phyloP scores from a whole-genome alignment of 768 basidiomycete genomes.

The Termitomyces sp. region DNA sequence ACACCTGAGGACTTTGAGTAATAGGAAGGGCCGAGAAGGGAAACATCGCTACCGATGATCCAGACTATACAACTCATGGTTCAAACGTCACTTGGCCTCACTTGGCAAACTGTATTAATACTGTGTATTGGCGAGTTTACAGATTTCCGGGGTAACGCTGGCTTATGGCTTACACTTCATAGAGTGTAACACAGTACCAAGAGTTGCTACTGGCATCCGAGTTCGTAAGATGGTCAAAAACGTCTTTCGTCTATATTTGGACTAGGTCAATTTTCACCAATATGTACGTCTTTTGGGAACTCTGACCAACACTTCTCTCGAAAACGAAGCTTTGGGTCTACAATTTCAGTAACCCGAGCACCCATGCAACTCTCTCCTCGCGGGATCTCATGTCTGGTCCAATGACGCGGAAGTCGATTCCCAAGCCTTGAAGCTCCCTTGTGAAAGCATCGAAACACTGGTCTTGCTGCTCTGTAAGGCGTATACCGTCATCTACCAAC shows the following conservation, averaged over 20 bases:
- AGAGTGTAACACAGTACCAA: not conserved
- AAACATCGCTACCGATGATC: no score
- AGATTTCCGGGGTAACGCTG: not conserved
- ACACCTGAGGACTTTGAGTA: not conserved
- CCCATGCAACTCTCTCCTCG: slow-evolving; percentile 27
- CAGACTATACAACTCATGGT: no score
- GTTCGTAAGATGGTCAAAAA: not conserved
- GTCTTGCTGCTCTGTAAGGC: slow-evolving; percentile 45
- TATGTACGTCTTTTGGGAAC: not conserved
- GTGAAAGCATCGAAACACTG: slow-evolving; percentile 34
- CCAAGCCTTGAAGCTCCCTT: slow-evolving; percentile 33
- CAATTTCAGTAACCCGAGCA: slow-evolving; percentile 13
- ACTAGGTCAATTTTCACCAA: not conserved
- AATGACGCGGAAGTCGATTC: slow-evolving; percentile 40
- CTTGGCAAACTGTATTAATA: not conserved
- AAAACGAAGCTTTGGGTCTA: not conserved
- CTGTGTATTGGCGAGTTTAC: not conserved
- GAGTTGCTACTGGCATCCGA: not conserved
- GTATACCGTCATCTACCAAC: slow-evolving; percentile 60
- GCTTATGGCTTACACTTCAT: not conserved
- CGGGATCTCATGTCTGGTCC: slow-evolving; percentile 40
- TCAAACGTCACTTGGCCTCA: not conserved
- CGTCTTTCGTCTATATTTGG: not conserved
- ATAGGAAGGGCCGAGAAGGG: no score
- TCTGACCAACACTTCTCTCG: not conserved